These are phyloP conservation scores for Agaricus bisporus DNA, from an alignment of 768 basidiomycete species.

Conservation along the genomic window DNA sequence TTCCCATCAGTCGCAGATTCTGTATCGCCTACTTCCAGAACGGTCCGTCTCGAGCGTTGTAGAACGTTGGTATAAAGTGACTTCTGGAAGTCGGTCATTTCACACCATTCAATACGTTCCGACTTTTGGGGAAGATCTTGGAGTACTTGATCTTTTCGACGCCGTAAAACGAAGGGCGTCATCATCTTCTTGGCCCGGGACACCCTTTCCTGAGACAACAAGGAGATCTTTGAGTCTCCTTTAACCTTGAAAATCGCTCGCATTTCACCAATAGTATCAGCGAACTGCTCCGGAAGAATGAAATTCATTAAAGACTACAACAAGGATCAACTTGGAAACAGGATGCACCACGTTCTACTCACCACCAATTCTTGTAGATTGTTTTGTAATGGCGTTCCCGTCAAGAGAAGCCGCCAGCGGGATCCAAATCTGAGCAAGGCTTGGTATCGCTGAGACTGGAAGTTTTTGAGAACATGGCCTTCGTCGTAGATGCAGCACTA, in stretches of 20 bases:
- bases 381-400: slow-evolving; percentile 93
- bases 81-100: slow-evolving; percentile 79
- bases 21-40: slow-evolving; percentile 40
- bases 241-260: slow-evolving; percentile 97
- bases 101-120: slow-evolving; percentile 93
- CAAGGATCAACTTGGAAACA: slow-evolving; percentile 1
- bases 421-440: slow-evolving; percentile 80
- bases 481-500: slow-evolving; percentile 96
- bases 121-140: slow-evolving; percentile 90
- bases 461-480: slow-evolving; percentile 96
- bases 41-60: slow-evolving; percentile 76
- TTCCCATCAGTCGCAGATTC: slow-evolving; percentile 20
- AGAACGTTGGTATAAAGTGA: slow-evolving; percentile 84
- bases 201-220: slow-evolving; percentile 90
- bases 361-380: slow-evolving; percentile 88
- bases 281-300: slow-evolving; percentile 89
- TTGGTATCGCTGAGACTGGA: slow-evolving; percentile 94
- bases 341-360: slow-evolving; percentile 24
- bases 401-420: slow-evolving; percentile 86
- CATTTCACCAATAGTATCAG: slow-evolving; percentile 67
- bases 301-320: slow-evolving; percentile 93
- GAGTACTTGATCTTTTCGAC: slow-evolving; percentile 94
- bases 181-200: slow-evolving; percentile 98
- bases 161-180: slow-evolving; percentile 96
- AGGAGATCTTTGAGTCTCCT: slow-evolving; percentile 81